Evolutionary conservation across 139 green algal species (phyloP).

Genomic region (Raphidocelis subcapitata): DNA sequence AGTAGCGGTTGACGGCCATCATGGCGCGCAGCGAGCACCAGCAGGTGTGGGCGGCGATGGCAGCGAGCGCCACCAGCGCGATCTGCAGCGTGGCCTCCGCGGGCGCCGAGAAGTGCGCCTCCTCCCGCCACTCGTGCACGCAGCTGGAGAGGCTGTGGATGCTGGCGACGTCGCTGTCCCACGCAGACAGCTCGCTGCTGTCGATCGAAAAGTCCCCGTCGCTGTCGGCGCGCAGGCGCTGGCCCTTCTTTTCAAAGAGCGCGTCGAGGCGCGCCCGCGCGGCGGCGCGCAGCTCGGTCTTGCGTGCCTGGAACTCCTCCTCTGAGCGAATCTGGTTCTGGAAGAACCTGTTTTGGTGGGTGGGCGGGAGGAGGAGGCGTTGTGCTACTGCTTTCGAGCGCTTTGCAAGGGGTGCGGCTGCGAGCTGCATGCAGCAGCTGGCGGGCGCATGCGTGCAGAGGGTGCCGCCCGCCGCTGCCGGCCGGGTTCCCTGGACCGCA

Average conservation of each 20-base stretch:
- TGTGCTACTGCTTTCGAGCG: no score
- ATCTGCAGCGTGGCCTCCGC: constrained; percentile 19
- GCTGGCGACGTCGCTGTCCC: constrained; percentile 55
- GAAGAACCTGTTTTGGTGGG: constrained; percentile 22
- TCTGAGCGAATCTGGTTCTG: constrained; percentile 43
- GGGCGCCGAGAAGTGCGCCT: constrained; percentile 35
- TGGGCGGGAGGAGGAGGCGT: no score
- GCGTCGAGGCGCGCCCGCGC: constrained; percentile 23
- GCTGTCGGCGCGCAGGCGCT: constrained; percentile 29
- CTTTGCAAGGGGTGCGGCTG: no score
- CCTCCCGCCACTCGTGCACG: constrained; percentile 46
- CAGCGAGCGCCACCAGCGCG: neutral
- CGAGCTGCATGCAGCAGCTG: neutral
- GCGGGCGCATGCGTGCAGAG: neutral
- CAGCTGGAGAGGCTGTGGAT: constrained; percentile 36
- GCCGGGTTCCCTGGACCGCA: no score
- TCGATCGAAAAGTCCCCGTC: constrained; percentile 33
- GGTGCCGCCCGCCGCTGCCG: no score
- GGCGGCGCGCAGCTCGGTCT: constrained; percentile 26
- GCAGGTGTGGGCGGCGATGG: neutral
- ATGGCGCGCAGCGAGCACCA: constrained; percentile 24
- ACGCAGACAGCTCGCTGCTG: constrained; percentile 48
- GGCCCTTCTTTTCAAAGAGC: constrained; percentile 29
- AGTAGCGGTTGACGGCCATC: constrained; percentile 24
- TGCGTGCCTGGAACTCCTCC: constrained; percentile 46